Base-by-base conservation (phyloP, 257 asterid species). In the Henckelia pumila region DNA sequence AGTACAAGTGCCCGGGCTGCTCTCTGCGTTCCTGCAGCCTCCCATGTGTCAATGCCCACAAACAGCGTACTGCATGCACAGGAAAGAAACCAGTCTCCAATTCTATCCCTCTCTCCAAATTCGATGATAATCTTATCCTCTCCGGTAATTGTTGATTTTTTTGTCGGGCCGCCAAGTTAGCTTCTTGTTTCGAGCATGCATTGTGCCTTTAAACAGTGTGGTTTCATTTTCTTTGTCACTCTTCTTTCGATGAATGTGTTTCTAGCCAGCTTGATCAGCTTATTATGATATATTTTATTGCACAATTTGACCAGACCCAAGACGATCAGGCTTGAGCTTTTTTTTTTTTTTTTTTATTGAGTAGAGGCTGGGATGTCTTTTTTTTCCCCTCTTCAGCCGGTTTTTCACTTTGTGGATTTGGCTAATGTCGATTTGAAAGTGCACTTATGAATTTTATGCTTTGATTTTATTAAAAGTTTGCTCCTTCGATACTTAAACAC, bases 1-100 rank as follows among this genome's bases (percentile, higher is more conserved):
- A 85, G 74, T 93, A 93, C 87, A 90, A 86, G 69, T 93, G 99
- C 75, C 99, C 97, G 7, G 94, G 90, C 2, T 93, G 99, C 84
- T 84, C 84, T 9, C 23, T 80, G 20, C 97, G 99, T 63, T 69
- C 97, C 7, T 93, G 99, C 64, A 86, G 99, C 82, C 95, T 93
- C 71, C 78, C 85, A 14, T 93, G 99, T 73, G 95, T 93, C 71
- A 88, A 86, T 75, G 80, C 95, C 67, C 99, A 93, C 85, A 93
- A 93, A 78, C 75, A 77, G 66, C 96, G 92, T 52, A 86, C 91
- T 57, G 68, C 76, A 47, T 93, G 95, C 79, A 85, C 80, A 14
- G 98, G 98, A 19, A 88, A 86, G 72, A 85, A 83, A 60, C 77
- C 74, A 63, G 71, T 77, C 79, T 76, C 83, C 1, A 67, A 74